A percentile compares a stretch with the other conserved stretches of the same genome.
Evolutionary conservation across 2,329 filamentous ascomycete species (phyloP).

Genomic region (Pestalotiopsis sp.): DNA sequence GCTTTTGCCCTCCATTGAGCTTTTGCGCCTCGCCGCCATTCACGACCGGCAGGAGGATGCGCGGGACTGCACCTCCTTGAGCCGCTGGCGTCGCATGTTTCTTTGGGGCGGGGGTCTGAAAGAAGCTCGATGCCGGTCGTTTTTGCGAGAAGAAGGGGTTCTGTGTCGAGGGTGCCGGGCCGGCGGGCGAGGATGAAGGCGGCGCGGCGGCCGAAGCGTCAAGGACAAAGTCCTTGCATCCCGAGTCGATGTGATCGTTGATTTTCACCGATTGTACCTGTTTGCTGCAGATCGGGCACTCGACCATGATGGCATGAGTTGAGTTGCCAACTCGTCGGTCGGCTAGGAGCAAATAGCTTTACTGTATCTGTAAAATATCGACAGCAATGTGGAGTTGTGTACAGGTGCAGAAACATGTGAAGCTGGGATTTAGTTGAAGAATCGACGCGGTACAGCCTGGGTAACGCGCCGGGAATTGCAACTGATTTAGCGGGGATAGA

Average conservation of each 20-base stretch:
- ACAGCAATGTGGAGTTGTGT: background rate
- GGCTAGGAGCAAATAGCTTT: background rate
- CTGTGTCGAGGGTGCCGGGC: constrained; percentile 37
- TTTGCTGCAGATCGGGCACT: constrained; percentile 81
- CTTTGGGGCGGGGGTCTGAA: constrained; percentile 63
- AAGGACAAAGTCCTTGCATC: constrained; percentile 70
- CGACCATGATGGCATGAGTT: constrained; percentile 52
- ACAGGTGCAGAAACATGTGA: background rate
- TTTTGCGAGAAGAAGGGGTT: constrained; percentile 47
- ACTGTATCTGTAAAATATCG: background rate
- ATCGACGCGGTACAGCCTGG: background rate
- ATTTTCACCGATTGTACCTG: constrained; percentile 74
- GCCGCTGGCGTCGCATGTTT: constrained; percentile 40
- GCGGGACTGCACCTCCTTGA: constrained; percentile 25
- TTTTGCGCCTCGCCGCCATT: constrained; percentile 33
- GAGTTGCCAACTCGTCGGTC: background rate
- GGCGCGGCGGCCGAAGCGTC: constrained; percentile 40
- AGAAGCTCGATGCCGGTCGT: constrained; percentile 60
- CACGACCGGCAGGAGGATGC: constrained; percentile 34
- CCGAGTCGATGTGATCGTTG: constrained; percentile 89
- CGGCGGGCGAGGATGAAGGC: constrained; percentile 33
- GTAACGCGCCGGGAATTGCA: background rate
- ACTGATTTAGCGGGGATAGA: background rate
- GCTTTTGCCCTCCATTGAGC: constrained; percentile 46
- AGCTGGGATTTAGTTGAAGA: background rate